Base-by-base conservation (phyloP, 1,284 basidiomycete genomes). In the Schizophyllum amplum region DNA sequence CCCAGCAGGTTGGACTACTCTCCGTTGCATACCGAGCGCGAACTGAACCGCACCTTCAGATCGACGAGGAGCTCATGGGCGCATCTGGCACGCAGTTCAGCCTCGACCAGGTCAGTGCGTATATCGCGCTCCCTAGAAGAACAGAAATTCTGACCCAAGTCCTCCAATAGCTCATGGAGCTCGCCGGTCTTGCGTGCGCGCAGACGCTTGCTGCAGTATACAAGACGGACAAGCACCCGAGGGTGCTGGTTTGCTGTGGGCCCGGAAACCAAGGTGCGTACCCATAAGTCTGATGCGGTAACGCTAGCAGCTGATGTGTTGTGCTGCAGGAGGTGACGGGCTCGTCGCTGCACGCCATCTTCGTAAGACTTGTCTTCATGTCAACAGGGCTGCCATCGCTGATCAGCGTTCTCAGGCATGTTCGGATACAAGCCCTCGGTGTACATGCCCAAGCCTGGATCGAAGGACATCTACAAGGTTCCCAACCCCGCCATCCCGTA, bases 151-250 rank as follows among this genome's bases (percentile, higher is more conserved):
- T 49, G 46, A 46, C 24, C 57, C 54, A 49, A 15, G 25, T 21
- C 17, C 50, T 11, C 50, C 23, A 54, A 4, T 60, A 97, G 91
- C 76, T 99, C 24, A 99, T 99, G 95, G 96, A 99, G 68, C 82
- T 99, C 2, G 97, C 97, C n/a, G 97, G 97, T 0, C 76, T 98
- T 15, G 88, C 96, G 0, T 98, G 96, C 66, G 97, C 97, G 0
- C 92, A 96, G 70, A 83, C 91, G 0, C 75, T 98, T 1, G 86
- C 87, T 15, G 86, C 79, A 20, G 84, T 86, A 1, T 98, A 92
- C 68, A 79, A 79, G 23, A 82, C 77, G 25, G 76, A 82, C 1
- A 81, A 76, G 54, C 82, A 90, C 67, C 77, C 77, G 23, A 81
- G 82, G 5, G 91, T 98, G 4, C 77, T 99, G 24, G 91, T 99